Evolutionary conservation across 352 stramenopile species (phyloP).

Genomic region (Globisporangium canariense): DNA sequence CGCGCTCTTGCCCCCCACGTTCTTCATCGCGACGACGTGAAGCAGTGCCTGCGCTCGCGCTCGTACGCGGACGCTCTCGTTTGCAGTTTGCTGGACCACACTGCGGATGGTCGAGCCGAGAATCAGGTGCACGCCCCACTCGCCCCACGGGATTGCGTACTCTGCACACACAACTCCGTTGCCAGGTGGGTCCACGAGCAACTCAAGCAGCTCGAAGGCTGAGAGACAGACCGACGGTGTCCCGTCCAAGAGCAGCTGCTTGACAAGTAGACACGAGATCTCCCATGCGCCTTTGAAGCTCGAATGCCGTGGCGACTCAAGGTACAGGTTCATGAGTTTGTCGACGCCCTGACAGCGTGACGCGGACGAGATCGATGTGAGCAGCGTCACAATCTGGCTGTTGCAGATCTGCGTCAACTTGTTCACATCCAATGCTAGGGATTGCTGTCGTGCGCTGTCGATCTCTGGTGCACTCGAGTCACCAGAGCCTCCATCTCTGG

Average conservation of each 20-base stretch:
- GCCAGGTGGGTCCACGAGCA: constrained; percentile 45
- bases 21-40: constrained; percentile 40
- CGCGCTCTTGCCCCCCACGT: constrained; percentile 46
- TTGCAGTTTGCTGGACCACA: constrained; percentile 68
- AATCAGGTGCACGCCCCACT: constrained; percentile 79
- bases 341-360: constrained; percentile 56
- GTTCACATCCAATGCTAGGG: constrained; percentile 53
- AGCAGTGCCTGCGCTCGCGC: constrained; percentile 46
- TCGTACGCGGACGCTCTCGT: constrained; percentile 60
- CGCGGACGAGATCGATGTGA: constrained; percentile 36
- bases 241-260: constrained; percentile 60
- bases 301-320: constrained; percentile 25
- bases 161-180: constrained; percentile 14
- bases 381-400: constrained; percentile 43
- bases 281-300: constrained; percentile 67
- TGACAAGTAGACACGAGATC: constrained; percentile 61
- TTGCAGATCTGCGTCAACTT: constrained; percentile 57
- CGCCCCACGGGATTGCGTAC: constrained; percentile 69
- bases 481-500: constrained; percentile 13
- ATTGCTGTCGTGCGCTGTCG: constrained; percentile 51
- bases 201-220: constrained; percentile 51
- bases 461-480: constrained; percentile 31
- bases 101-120: constrained; percentile 72
- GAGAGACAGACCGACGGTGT: constrained; percentile 45
- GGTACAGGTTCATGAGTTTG: constrained; percentile 45